Evolutionary conservation across 192 early-diverging fungal genomes (phyloP), one percentile per base, ranked within the genome.

Genomic region (Powellomyces hirtus): DNA sequence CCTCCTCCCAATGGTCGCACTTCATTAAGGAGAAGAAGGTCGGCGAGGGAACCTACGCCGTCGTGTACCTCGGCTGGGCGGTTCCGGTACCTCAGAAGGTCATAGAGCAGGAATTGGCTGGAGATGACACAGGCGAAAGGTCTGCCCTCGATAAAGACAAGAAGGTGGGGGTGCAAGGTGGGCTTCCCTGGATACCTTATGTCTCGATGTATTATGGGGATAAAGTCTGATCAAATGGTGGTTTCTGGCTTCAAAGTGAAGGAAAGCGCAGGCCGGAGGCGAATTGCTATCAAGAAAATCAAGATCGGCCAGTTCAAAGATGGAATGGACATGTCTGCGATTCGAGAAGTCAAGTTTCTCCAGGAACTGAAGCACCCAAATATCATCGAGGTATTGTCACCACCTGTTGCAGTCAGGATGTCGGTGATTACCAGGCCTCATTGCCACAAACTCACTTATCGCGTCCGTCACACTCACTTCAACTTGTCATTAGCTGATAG

Each of bases 221-320:
- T 2, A 52, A 31, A 14, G 20, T 1, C 31, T 33, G 44, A 52
- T 33, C 8, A 49, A 30, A 14, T 37, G n/a, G n/a, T n/a, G n/a
- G n/a, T n/a, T n/a, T n/a, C n/a, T 24, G 16, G 16, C n/a, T 56
- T 20, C 8, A n/a, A 38, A 89, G 89, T 88, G 7, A 73, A 40
- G 1, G 79, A 88, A 51, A 45, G 77, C 1, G 75, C 79, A 11
- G 91, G 89, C 10, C 81, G 84, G 14, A 84, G 90, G 16, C 80
- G 75, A 50, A 91, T 99, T 7, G 97, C 95, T 38, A 95, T 99
- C 58, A 99, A 99, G 75, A 96, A 96, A 84, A 94, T 99, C 78
- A 98, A 97, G 72, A 76, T 94, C 40, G 93, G 93, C 1, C 87
- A 91, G 53, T 92, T 91, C 72, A 91, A 92, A 71, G 92, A 96